A percentile compares a stretch with the other conserved stretches of the same genome.
These are phyloP conservation scores for Pisolithus marmoratus DNA, from an alignment of 768 basidiomycete genomes.

Conservation along the genomic window DNA sequence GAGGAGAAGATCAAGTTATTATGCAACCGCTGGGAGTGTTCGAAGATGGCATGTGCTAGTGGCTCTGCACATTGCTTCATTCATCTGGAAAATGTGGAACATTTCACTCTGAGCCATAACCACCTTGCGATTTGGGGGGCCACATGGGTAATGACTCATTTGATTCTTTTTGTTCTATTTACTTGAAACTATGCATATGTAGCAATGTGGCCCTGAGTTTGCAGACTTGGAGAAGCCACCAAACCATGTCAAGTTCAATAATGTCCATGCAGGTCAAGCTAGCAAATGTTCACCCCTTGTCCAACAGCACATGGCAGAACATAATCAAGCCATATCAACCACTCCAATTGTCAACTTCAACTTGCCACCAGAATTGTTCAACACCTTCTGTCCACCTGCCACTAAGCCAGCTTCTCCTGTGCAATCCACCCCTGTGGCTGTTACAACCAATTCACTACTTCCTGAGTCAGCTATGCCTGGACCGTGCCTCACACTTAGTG, in stretches of 20 bases:
- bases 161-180: neutral
- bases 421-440: neutral
- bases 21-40: neutral
- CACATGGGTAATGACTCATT: neutral
- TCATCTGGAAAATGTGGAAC: neutral
- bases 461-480: neutral
- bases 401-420: neutral
- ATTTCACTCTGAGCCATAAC: conserved; percentile 1
- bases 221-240: neutral
- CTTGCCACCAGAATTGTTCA: neutral
- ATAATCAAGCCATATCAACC: neutral
- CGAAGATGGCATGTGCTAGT: neutral
- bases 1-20: conserved; percentile 3
- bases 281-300: neutral
- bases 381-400: neutral
- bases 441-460: neutral
- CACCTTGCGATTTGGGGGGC: conserved; percentile 3
- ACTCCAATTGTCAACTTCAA: neutral
- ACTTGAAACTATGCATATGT: neutral
- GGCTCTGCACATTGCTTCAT: neutral
- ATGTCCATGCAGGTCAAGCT: neutral
- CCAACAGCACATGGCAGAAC: neutral
- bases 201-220: neutral
- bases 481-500: neutral
- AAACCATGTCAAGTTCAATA: neutral